Evolutionary conservation across 2,329 filamentous ascomycete species (phyloP).

Genomic region (Hirsutella rhossiliensis): DNA sequence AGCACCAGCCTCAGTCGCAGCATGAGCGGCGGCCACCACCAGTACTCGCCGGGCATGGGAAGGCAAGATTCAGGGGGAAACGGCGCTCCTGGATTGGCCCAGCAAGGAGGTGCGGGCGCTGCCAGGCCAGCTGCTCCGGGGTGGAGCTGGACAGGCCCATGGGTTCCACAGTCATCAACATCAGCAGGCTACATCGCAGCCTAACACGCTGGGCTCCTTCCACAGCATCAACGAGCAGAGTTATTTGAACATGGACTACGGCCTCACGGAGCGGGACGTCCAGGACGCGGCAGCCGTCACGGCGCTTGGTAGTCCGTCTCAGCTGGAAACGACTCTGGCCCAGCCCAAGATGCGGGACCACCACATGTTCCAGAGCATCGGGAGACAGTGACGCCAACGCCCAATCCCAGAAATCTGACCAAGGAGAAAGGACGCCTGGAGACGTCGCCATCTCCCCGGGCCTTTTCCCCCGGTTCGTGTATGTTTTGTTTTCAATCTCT

Average conservation of each 20-base stretch:
- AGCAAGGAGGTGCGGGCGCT: not conserved
- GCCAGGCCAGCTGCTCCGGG: conserved; percentile 5
- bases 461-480: no score
- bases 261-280: conserved; percentile 9
- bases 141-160: conserved; percentile 4
- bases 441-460: no score
- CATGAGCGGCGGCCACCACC: conserved; percentile 2
- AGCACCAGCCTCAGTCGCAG: conserved; percentile 5
- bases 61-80: conserved; percentile 6
- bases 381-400: conserved; percentile 3
- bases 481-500: no score
- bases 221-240: conserved; percentile 9
- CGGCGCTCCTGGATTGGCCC: no score
- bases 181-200: conserved; percentile 5
- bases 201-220: conserved; percentile 7
- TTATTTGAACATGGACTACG: conserved; percentile 14
- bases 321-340: conserved; percentile 9
- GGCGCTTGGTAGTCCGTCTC: conserved; percentile 9
- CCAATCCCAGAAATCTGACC: no score
- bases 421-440: no score
- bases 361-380: conserved; percentile 11
- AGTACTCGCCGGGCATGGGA: conserved; percentile 9
- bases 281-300: conserved; percentile 7
- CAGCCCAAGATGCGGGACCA: conserved; percentile 11
- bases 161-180: conserved; percentile 6